Evolutionary conservation across 2,329 filamentous ascomycete genomes (phyloP).

Genomic region (Epichloe elymi): DNA sequence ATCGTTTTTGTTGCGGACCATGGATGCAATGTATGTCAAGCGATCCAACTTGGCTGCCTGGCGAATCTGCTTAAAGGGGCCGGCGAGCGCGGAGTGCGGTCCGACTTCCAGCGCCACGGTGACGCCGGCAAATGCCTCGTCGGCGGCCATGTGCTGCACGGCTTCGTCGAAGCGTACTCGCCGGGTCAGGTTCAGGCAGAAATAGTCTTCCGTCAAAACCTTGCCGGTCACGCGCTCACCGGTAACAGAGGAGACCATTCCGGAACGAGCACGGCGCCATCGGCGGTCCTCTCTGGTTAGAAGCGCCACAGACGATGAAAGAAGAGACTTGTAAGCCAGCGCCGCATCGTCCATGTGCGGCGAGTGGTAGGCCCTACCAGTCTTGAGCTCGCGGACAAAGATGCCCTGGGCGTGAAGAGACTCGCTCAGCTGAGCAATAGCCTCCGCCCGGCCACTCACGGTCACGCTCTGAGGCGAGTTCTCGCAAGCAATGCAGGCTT

Average conservation of each 20-base stretch:
- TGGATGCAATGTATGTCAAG: background rate
- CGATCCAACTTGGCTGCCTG: background rate
- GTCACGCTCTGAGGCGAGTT: constrained; percentile 14
- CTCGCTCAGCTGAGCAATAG: constrained; percentile 4
- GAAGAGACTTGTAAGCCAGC: constrained; percentile 2
- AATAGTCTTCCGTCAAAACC: background rate
- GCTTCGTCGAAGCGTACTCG: background rate
- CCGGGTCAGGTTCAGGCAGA: constrained; percentile 4
- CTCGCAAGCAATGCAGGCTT: constrained; percentile 12
- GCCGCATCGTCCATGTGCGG: constrained; percentile 8
- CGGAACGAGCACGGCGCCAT: no score
- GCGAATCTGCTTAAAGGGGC: constrained; percentile 32
- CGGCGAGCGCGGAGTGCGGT: constrained; percentile 33
- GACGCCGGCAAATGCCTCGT: background rate
- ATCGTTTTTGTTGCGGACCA: constrained; percentile 16
- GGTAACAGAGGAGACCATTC: constrained; percentile 7
- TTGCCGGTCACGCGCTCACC: constrained; percentile 11
- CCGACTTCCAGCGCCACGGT: constrained; percentile 31
- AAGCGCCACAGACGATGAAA: no score
- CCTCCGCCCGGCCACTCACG: constrained; percentile 10
- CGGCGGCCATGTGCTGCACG: background rate
- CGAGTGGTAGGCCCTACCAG: constrained; percentile 12
- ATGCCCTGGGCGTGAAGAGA: constrained; percentile 4
- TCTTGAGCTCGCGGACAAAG: constrained; percentile 10
- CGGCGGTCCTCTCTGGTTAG: no score